Evolutionary conservation across 1,139 yeast species (phyloP).

Genomic region (Geotrichum fermentans): DNA sequence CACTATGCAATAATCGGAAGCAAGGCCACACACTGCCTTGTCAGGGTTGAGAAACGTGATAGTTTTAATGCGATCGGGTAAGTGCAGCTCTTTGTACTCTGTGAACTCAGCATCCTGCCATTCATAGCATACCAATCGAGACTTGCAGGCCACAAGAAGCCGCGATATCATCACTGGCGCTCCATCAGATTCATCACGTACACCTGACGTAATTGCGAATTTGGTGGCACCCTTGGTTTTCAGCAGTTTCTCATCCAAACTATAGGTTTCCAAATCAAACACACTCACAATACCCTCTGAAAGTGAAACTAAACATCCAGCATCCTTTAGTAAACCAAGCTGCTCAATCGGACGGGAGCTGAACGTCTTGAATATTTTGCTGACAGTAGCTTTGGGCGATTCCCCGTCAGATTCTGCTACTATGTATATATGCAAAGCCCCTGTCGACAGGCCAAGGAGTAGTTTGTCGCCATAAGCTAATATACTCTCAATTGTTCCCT

Average conservation of each 20-base stretch:
- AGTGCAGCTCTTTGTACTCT: slow-evolving; percentile 33
- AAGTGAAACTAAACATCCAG: slow-evolving; percentile 37
- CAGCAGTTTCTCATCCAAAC: slow-evolving; percentile 34
- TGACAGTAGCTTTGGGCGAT: slow-evolving; percentile 19
- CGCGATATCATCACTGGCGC: slow-evolving; percentile 28
- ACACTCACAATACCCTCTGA: slow-evolving; percentile 36
- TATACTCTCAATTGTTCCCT: slow-evolving; percentile 10
- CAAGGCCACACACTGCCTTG: slow-evolving; percentile 36
- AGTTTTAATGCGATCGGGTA: slow-evolving; percentile 38
- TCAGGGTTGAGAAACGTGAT: slow-evolving; percentile 38
- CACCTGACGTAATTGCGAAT: slow-evolving; percentile 32
- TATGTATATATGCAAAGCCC: slow-evolving; percentile 28
- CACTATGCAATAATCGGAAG: slow-evolving; percentile 30
- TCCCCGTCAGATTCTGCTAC: slow-evolving; percentile 27
- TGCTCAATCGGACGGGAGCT: slow-evolving; percentile 31
- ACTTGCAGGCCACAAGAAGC: slow-evolving; percentile 37
- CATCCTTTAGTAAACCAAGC: slow-evolving; percentile 36
- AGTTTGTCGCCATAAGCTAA: slow-evolving; percentile 30
- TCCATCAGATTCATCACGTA: slow-evolving; percentile 15
- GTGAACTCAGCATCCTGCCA: slow-evolving; percentile 39
- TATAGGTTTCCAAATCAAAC: slow-evolving; percentile 35
- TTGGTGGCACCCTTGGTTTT: slow-evolving; percentile 38
- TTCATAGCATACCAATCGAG: slow-evolving; percentile 37
- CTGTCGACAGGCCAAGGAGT: slow-evolving; percentile 29
- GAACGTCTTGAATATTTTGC: slow-evolving; percentile 21